Evolutionary conservation across 768 basidiomycete species (phyloP).

Genomic region (Amylocystis lapponica): DNA sequence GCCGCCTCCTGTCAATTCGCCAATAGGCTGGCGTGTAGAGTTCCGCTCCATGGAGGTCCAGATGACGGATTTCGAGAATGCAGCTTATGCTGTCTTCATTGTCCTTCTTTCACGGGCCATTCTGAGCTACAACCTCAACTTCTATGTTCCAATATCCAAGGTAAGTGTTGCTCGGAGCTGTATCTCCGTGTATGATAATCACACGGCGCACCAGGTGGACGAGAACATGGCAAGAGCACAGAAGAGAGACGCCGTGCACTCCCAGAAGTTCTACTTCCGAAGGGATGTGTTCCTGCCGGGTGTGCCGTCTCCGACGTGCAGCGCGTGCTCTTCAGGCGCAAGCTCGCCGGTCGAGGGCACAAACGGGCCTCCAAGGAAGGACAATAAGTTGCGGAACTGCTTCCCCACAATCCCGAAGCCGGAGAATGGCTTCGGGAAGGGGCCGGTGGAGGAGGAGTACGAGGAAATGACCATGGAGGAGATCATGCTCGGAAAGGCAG

Average conservation of each 20-base stretch:
- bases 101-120: constrained; percentile 94
- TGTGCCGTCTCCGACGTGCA: constrained; percentile 25
- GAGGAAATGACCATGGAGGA: constrained; percentile 90
- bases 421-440: constrained; percentile 35
- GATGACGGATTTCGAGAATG: constrained; percentile 98
- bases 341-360: constrained; percentile 18
- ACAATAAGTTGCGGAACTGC: constrained; percentile 66
- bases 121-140: constrained; percentile 83
- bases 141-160: constrained; percentile 97
- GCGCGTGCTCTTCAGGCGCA: constrained; percentile 16
- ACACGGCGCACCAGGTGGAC: constrained; percentile 62
- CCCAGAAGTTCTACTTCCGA: constrained; percentile 86
- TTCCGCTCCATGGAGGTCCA: constrained; percentile 99
- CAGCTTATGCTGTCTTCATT: constrained; percentile 91
- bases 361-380: constrained; percentile 38
- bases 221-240: constrained; percentile 95
- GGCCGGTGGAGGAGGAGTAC: constrained; percentile 73
- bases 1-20: constrained; percentile 88
- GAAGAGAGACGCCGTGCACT: constrained; percentile 64
- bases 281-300: constrained; percentile 68
- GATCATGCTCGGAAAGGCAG: constrained; percentile 90
- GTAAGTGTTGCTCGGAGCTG: constrained; percentile 38
- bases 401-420: constrained; percentile 56
- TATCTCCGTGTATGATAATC: no score
- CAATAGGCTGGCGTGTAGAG: constrained; percentile 97